A percentile compares a stretch with the other conserved stretches of the same genome.
These are phyloP conservation scores for Papiliotrema flavescens DNA, from an alignment of 1,284 basidiomycete species.

Conservation along the genomic window DNA sequence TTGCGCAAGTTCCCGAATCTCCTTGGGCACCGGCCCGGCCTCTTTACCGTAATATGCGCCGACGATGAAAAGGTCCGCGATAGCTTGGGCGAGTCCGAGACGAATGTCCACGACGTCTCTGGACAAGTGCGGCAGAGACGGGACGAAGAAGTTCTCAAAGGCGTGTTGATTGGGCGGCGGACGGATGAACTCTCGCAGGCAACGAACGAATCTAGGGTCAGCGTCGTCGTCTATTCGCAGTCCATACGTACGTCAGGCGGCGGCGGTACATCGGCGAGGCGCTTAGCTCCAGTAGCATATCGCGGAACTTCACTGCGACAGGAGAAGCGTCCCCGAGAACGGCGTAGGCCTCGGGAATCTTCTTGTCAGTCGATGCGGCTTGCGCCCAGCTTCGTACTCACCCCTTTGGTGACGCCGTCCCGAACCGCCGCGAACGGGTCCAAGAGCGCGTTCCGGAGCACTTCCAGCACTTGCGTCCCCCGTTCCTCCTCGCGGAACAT, in stretches of 20 bases:
- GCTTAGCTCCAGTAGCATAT: conserved; percentile 59
- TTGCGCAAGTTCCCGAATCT: conserved; percentile 26
- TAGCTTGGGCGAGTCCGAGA: conserved; percentile 65
- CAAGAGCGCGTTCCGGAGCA: conserved; percentile 65
- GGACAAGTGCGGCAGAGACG: conserved; percentile 59
- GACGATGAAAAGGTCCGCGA: conserved; percentile 39
- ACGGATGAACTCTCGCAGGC: conserved; percentile 62
- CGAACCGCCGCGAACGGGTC: conserved; percentile 81
- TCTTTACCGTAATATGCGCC: conserved; percentile 36
- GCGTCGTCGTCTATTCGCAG: conserved; percentile 2
- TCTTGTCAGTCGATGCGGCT: conserved; percentile 17
- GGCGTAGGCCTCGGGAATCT: conserved; percentile 59
- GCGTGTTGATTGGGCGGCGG: conserved; percentile 48
- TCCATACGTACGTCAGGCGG: conserved; percentile 64
- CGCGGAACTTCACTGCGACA: conserved; percentile 49
- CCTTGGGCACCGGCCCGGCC: conserved; percentile 17
- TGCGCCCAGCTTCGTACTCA: conserved; percentile 51
- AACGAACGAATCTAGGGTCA: conserved; percentile 59
- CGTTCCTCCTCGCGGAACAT: conserved; percentile 37
- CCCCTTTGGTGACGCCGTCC: conserved; percentile 65
- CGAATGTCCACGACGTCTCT: conserved; percentile 80
- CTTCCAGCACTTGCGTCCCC: conserved; percentile 48
- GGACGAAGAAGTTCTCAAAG: conserved; percentile 61
- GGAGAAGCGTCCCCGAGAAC: conserved; percentile 52
- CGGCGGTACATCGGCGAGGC: conserved; percentile 60